A percentile compares a stretch with the other conserved stretches of the same genome.
Conservation (phyloP, 2,329 filamentous ascomycete species). For the Aspergillus hortae region DNA sequence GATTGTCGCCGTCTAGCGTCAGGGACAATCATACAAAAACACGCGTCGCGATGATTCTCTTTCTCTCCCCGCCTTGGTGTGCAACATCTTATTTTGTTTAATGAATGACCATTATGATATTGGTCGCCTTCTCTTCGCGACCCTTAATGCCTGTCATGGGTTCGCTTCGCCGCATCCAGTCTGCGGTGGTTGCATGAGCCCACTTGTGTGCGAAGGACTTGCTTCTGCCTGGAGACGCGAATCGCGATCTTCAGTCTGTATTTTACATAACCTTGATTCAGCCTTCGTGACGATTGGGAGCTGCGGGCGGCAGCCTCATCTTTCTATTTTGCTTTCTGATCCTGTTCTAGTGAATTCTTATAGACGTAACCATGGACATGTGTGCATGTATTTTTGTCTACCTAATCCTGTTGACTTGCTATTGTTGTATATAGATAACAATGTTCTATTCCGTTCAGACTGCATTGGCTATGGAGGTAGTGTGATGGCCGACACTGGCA, state of each 20-base stretch:
- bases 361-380: conserved; percentile 20
- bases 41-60: conserved; percentile 3
- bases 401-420: conserved; percentile 1
- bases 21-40: not conserved
- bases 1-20: not conserved
- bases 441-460: not conserved
- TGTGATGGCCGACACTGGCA: too few species aligned
- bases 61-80: not conserved
- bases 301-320: conserved; percentile 15
- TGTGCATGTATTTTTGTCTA: conserved; percentile 2
- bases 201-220: conserved; percentile 13
- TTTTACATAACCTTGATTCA: conserved; percentile 14
- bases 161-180: conserved; percentile 15
- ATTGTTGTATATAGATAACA: conserved; percentile 1
- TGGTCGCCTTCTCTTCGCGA: conserved; percentile 20
- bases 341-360: conserved; percentile 12
- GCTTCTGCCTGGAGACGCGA: conserved; percentile 10
- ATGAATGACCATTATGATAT: conserved; percentile 27
- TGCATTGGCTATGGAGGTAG: too few species aligned
- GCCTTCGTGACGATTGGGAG: conserved; percentile 6
- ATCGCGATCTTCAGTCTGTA: conserved; percentile 15
- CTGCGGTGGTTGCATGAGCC: conserved; percentile 12
- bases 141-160: conserved; percentile 20
- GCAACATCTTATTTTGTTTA: conserved; percentile 21
- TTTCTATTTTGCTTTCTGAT: conserved; percentile 3